Evolutionary conservation across 495 filamentous ascomycete species (phyloP), one percentile per base, ranked within the genome.

Genomic region (Penicillium cataractarum): DNA sequence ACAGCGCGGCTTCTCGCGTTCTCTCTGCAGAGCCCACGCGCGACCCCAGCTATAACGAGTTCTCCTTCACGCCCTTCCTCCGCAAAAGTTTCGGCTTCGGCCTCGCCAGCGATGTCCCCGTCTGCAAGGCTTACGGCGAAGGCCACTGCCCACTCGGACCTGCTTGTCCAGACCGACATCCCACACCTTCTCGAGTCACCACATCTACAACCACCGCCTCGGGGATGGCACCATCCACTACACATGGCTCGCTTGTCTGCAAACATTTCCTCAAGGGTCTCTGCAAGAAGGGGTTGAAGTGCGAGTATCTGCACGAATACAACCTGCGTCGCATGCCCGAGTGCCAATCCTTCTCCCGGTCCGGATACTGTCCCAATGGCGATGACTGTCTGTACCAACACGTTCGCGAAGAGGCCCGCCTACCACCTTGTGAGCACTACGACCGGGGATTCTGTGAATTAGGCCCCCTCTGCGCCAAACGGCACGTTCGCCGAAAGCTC

Each of bases 201-300:
- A 76, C 78, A 1, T 78, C 76, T 2, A 81, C 76, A 0, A 82
- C 76, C 26, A 89, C 86, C 66, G 86, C 86, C 65, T 86, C 82
- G 5, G 76, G 76, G 17, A 65, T 81, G 62, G 78, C 77, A 0
- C 80, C 79, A 8, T 82, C 79, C 6, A 77, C 80, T 21, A 82
- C 80, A 7, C 82, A 85, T 62, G 82, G 83, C 42, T 87, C 83
- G 13, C 83, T 97, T 0, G 92, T 99, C 59, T 99, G 95, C 87
- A 99, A 99, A 79, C 95, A 98, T 84, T 99, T 96, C 87, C 87
- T 98, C 65, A 90, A 96, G 66, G 93, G 92, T 0, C 88, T 99
- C 26, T 99, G 95, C 83, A 99, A 98, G 75, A 98, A 98, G 76
- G 96, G 94, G 37, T 85, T 95, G 62, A 84, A 85, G 59, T 99